Percentiles rank a stretch among this genome's conserved stretches.
phyloP scores from a whole-genome alignment of 768 basidiomycete species.

The Mrakia blollopis region DNA sequence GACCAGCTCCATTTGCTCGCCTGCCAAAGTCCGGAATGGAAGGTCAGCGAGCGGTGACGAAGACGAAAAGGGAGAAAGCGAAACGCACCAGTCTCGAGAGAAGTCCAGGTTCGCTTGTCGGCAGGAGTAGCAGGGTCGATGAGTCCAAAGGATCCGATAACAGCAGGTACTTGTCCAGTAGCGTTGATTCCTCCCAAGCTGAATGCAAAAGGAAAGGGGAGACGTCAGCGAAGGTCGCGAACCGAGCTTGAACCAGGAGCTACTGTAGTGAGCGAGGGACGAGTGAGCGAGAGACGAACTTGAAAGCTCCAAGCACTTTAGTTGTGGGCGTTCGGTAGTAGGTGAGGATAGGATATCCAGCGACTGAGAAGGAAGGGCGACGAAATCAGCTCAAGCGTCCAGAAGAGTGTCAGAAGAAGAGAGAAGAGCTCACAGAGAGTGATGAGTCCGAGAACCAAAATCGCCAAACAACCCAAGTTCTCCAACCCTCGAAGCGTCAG shows the following conservation, averaged over 20 bases:
- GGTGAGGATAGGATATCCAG: conserved; percentile 77
- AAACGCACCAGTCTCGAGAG: conserved; percentile 3
- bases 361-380: conserved; percentile 37
- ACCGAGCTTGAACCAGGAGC: neutral
- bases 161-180: conserved; percentile 41
- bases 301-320: conserved; percentile 56
- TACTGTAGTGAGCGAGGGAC: neutral
- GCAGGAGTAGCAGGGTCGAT: conserved; percentile 73
- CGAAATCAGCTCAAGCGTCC: neutral
- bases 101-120: conserved; percentile 30
- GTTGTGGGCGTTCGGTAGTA: conserved; percentile 46
- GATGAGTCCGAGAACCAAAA: conserved; percentile 64
- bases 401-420: neutral
- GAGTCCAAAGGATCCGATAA: conserved; percentile 52
- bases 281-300: conserved; percentile 40
- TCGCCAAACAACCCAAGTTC: conserved; percentile 67
- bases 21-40: conserved; percentile 59
- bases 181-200: conserved; percentile 74
- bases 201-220: neutral
- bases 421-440: conserved; percentile 60
- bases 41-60: conserved; percentile 43
- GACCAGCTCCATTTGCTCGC: conserved; percentile 69
- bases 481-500: conserved; percentile 79
- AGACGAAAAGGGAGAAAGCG: neutral
- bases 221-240: neutral